Percentiles rank a stretch among this genome's conserved stretches.
These are phyloP conservation scores for Fragilariopsis cylindrus DNA, from an alignment of 108 stramenopile genomes.

Conservation along the genomic window DNA sequence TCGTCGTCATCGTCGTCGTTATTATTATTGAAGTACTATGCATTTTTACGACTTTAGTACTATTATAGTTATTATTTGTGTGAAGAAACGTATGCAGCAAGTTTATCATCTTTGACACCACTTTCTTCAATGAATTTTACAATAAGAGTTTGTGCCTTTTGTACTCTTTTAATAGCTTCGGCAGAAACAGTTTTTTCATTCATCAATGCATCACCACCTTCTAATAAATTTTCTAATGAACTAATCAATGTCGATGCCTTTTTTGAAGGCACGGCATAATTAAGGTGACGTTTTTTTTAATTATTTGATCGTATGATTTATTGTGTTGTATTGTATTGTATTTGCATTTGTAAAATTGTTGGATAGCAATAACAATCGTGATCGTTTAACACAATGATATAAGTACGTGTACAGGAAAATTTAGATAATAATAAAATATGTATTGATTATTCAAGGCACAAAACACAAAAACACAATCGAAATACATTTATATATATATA, in stretches of 20 bases:
- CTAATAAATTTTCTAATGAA: conserved; percentile 29
- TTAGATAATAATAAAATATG: not conserved
- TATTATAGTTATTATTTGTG: conserved; percentile 18
- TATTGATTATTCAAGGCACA: not conserved
- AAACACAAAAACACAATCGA: not conserved
- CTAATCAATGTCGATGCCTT: conserved; percentile 35
- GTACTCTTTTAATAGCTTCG: conserved; percentile 33
- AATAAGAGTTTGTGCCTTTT: conserved; percentile 47
- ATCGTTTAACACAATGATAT: too few species aligned
- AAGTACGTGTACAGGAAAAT: not conserved
- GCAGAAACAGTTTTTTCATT: conserved; percentile 18
- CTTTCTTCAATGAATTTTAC: conserved; percentile 40
- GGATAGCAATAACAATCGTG: not conserved
- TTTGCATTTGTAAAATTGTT: too few species aligned
- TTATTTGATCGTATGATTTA: too few species aligned
- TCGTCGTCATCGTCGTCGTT: not conserved
- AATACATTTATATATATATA: not conserved
- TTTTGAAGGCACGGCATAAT: not conserved
- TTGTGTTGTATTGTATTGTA: too few species aligned
- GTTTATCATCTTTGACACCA: conserved; percentile 35
- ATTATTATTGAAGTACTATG: not conserved
- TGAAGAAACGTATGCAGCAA: conserved; percentile 25
- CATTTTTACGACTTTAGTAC: not conserved
- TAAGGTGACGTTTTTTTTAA: too few species aligned
- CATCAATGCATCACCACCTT: conserved; percentile 25